phyloP scores from a whole-genome alignment of 1,284 basidiomycete species.

The Moesziomyces sp. region DNA sequence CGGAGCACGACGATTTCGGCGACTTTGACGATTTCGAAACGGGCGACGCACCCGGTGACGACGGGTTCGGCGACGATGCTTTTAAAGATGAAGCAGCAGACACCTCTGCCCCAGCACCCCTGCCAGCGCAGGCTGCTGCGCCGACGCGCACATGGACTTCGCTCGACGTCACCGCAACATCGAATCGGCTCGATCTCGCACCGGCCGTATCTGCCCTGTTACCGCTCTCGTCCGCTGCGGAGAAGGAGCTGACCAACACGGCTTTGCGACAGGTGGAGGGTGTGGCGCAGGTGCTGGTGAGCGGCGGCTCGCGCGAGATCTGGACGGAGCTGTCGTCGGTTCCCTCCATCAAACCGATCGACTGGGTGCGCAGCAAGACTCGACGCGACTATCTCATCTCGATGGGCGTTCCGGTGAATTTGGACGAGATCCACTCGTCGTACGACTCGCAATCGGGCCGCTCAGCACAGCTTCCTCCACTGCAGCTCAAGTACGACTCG shows the following conservation, averaged over 20 bases:
- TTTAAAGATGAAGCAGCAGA: constrained; percentile 19
- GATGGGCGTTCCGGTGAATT: constrained; percentile 64
- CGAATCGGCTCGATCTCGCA: constrained; percentile 24
- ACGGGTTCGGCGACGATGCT: constrained; percentile 19
- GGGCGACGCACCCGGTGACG: constrained; percentile 27
- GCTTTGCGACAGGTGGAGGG: constrained; percentile 55
- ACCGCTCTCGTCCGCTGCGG: constrained; percentile 34
- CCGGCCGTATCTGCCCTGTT: constrained; percentile 19
- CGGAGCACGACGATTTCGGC: constrained; percentile 41
- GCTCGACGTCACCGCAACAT: constrained; percentile 26
- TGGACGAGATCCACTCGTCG: constrained; percentile 60
- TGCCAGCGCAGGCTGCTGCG: constrained; percentile 3
- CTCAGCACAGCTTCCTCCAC: constrained; percentile 44
- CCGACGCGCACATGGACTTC: constrained; percentile 23
- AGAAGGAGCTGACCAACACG: constrained; percentile 19
- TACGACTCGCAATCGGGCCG: constrained; percentile 25
- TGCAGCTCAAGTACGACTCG: constrained; percentile 53
- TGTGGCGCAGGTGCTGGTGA: constrained; percentile 52
- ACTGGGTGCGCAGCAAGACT: constrained; percentile 62
- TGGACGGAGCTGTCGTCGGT: constrained; percentile 30
- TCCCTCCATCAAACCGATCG: constrained; percentile 51
- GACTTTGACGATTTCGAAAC: constrained; percentile 53
- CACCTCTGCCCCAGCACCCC: neutral
- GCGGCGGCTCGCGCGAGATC: constrained; percentile 34
- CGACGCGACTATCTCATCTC: constrained; percentile 62